Conservation (phyloP, 495 filamentous ascomycete species). For the Thozetella sp. region DNA sequence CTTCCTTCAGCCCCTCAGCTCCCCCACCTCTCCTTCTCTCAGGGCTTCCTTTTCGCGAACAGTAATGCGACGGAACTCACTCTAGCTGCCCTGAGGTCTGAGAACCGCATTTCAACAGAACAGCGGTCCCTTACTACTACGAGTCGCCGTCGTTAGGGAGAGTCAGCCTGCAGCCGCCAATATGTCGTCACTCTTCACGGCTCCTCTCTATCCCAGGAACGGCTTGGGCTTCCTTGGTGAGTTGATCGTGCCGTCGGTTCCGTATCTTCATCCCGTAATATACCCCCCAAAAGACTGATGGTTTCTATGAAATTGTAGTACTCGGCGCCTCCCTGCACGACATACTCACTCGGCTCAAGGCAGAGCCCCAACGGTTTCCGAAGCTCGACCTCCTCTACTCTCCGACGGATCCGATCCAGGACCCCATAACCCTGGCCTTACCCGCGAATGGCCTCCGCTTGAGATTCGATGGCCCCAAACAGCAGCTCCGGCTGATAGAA, state of each 20-base stretch:
- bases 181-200: slow-evolving; percentile 59
- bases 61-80: neutral
- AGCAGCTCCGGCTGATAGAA: slow-evolving; percentile 88
- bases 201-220: slow-evolving; percentile 74
- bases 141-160: neutral
- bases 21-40: too few relatives aligned
- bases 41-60: too few relatives aligned
- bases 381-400: slow-evolving; percentile 82
- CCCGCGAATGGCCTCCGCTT: slow-evolving; percentile 85
- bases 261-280: slow-evolving; percentile 1
- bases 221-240: slow-evolving; percentile 79
- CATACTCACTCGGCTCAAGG: slow-evolving; percentile 80
- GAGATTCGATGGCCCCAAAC: slow-evolving; percentile 91
- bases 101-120: too few relatives aligned
- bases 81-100: too few relatives aligned
- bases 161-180: slow-evolving; percentile 16
- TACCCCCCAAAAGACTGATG: neutral
- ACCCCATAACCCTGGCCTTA: slow-evolving; percentile 71
- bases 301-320: slow-evolving; percentile 53
- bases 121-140: too few relatives aligned
- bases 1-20: neutral
- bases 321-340: slow-evolving; percentile 91
- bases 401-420: slow-evolving; percentile 64
- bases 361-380: slow-evolving; percentile 78
- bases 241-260: slow-evolving; percentile 4